These are phyloP conservation scores for Rhynchosporium secalis DNA, from an alignment of 2,329 filamentous ascomycete genomes.

Conservation along the genomic window DNA sequence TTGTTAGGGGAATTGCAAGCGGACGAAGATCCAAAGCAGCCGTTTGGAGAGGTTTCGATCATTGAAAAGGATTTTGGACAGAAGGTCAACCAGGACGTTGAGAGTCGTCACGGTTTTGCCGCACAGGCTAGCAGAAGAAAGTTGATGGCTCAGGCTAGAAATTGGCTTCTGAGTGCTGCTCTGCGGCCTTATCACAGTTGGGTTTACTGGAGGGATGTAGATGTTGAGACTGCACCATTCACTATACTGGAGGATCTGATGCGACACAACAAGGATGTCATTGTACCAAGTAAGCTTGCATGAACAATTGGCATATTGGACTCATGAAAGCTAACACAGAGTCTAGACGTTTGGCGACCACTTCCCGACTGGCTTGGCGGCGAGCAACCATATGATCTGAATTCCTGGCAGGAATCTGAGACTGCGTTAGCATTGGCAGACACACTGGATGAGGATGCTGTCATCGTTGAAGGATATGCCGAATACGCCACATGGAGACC, in stretches of 20 bases:
- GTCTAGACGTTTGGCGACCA: slow-evolving; percentile 90
- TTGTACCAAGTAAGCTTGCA: slow-evolving; percentile 82
- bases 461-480: slow-evolving; percentile 97
- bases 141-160: slow-evolving; percentile 95
- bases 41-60: slow-evolving; percentile 94
- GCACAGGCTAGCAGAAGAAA: slow-evolving; percentile 92
- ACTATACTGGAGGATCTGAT: slow-evolving; percentile 97
- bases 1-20: slow-evolving; percentile 78
- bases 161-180: slow-evolving; percentile 93
- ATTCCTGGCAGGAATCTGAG: slow-evolving; percentile 99
- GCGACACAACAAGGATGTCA: slow-evolving; percentile 98
- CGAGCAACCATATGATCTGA: slow-evolving; percentile 96
- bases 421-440: slow-evolving; percentile 92
- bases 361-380: slow-evolving; percentile 97
- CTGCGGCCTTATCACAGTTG: slow-evolving; percentile 94
- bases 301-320: not conserved
- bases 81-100: slow-evolving; percentile 95
- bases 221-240: slow-evolving; percentile 95
- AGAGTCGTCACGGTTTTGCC: slow-evolving; percentile 95
- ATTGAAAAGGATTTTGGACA: slow-evolving; percentile 99
- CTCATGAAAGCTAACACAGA: slow-evolving; percentile 6
- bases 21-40: slow-evolving; percentile 74
- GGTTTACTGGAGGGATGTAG: slow-evolving; percentile 99
- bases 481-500: slow-evolving; percentile 99
- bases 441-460: slow-evolving; percentile 93